These are phyloP conservation scores for Sporothrix globosa DNA, from an alignment of 2,329 filamentous ascomycete genomes.

Conservation along the genomic window DNA sequence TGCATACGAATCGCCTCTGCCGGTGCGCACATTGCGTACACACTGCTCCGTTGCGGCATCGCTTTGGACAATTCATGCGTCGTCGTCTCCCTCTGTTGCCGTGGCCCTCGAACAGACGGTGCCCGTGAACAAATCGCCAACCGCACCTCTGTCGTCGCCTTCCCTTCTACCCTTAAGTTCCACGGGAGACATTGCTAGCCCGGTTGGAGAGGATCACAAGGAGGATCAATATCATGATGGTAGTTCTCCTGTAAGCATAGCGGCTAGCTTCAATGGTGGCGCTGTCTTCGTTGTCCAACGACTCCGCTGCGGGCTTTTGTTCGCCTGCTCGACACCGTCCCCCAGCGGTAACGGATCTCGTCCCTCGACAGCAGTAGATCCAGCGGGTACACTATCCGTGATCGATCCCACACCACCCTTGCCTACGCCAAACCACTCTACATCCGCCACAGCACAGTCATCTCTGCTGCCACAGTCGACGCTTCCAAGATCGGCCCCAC, in stretches of 20 bases:
- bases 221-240: conserved; percentile 35
- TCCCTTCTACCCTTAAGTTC: conserved; percentile 7
- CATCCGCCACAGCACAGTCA: conserved; percentile 16
- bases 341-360: conserved; percentile 31
- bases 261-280: conserved; percentile 58
- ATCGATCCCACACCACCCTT: neutral
- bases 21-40: conserved; percentile 61
- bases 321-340: conserved; percentile 61
- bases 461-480: conserved; percentile 27
- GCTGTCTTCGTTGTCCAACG: conserved; percentile 62
- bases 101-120: conserved; percentile 38
- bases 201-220: conserved; percentile 38
- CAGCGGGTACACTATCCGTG: neutral
- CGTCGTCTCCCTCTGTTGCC: conserved; percentile 45
- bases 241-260: conserved; percentile 46
- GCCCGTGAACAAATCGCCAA: conserved; percentile 22
- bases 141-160: neutral
- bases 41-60: conserved; percentile 67
- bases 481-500: neutral
- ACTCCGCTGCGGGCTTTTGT: conserved; percentile 62
- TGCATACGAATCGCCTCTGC: conserved; percentile 60
- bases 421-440: neutral
- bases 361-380: conserved; percentile 18
- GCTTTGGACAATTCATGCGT: conserved; percentile 62
- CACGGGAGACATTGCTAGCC: neutral